Base-by-base conservation (phyloP, 1,284 basidiomycete species). In the Caloboletus inedulis region DNA sequence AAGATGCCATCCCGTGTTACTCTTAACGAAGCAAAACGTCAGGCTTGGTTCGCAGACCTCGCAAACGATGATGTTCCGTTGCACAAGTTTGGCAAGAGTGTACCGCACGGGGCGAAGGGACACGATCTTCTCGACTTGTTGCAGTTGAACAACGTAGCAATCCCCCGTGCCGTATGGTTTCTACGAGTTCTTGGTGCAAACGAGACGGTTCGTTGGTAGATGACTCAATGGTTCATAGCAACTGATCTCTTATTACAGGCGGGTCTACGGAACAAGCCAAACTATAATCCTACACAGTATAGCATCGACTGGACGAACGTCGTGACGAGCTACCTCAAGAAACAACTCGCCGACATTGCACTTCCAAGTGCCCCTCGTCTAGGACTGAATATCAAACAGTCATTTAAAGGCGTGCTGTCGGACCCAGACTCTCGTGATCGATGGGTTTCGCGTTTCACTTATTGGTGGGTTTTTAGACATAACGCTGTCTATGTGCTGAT, bases 131-230 rank as follows among this genome's bases (percentile, higher is more conserved):
- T 99, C 47, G 94, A 98, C 57, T 79, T 95, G 57, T 78, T 99
- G 49, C 89, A 94, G 61, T 76, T 78, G 0, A 83, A 91, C 36
- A 81, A 87, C 43, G 92, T 99, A 30, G 87, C 90, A 1, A 82
- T 95, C 39, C 80, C 87, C 1, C 78, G 97, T 25, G 97, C 97
- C 0, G 80, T 97, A 3, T 99, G 97, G 97, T 94, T 97, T 68
- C 81, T 98, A 29, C 82, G 94, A 13, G 91, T 95, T 1, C 84
- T 96, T 49, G 97, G 96, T n/a, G 91, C 90, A 1, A 94, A 94
- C 62, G 96, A 99, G 70, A 94, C 94, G 37, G 89, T 93, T 63
- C 18, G 47, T 43, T 25, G 12, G n/a, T 25, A 18, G 16, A 40
- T 36, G 9, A 30, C 41, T 36, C 27, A 4, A 16, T 16, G 6